Conservation (phyloP, 192 early-diverging fungal genomes). For the Physocladia obscura region DNA sequence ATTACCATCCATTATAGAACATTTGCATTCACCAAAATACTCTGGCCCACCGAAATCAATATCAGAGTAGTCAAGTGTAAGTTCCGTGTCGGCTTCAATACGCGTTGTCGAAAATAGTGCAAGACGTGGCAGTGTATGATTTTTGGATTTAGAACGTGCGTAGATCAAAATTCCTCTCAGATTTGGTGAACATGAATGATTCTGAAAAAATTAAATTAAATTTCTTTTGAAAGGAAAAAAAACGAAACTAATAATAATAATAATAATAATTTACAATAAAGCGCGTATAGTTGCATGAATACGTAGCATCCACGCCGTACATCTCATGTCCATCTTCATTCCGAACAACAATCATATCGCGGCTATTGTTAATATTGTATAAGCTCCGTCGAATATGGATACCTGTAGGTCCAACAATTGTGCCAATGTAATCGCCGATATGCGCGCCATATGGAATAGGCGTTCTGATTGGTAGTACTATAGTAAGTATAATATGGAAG, state of each 20-base stretch:
- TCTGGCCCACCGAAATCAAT: background rate
- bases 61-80: constrained; percentile 7
- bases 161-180: background rate
- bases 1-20: too few species aligned
- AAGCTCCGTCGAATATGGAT: background rate
- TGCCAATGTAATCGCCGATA: constrained; percentile 12
- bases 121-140: background rate
- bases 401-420: background rate
- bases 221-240: background rate
- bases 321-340: background rate
- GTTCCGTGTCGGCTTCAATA: background rate
- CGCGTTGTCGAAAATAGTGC: background rate
- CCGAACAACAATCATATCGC: constrained; percentile 1
- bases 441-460: background rate
- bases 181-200: constrained; percentile 16
- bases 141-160: background rate
- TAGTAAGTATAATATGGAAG: background rate
- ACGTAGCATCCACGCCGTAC: constrained; percentile 10
- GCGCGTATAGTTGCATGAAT: constrained; percentile 25
- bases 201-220: background rate
- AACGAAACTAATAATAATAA: background rate
- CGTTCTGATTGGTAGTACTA: background rate
- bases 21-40: background rate
- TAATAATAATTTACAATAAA: background rate
- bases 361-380: background rate